Base-by-base conservation (phyloP, 176 grass and related monocot genomes). In the Otatea glauca region DNA sequence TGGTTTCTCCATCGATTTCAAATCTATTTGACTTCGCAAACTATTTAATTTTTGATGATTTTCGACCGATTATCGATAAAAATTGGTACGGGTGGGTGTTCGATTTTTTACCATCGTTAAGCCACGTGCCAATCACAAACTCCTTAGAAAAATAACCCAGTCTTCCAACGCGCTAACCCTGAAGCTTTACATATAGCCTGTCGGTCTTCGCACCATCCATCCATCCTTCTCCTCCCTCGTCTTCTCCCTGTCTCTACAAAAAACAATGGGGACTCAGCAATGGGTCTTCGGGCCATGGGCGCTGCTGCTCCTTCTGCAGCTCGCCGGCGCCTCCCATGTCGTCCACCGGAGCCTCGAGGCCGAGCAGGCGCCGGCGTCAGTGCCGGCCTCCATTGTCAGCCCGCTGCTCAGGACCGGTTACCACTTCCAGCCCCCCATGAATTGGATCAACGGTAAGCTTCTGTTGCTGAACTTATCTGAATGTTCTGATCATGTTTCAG, bases 371-470 rank as follows among this genome's bases (percentile, higher is more conserved):
- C 47, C 67, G 25, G 3, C 68, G 39, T 80, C 85, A 16, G 87
- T 89, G 63, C 85, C 87, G 34, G 6, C 71, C 7, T 88, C 90
- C 74, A 76, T 89, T 82, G 79, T 89, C 21, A 79, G 50, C 85
- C 81, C 92, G 49, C 38, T 86, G 29, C 70, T 92, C 20, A 83
- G 76, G 67, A 81, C 87, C 0, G 89, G 68, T 4, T 94, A 88
- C 17, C 92, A 94, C 41, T 94, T 94, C 81, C 89, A 89, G 84
- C 92, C 92, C 14, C 89, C 89, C 0, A 85, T 0, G 44, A 89
- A 94, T 62, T 94, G 90, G 90, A 94, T 94, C 70, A 94, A 94
- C 86, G 92, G 92, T 92, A 88, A 42, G 23, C 74, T 65, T 34
- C 15, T 7, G 62, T 44, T 55, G 21, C 62, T 61, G 68, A 41